Base-by-base conservation (phyloP, 768 basidiomycete species). In the Boletellus emodensis region DNA sequence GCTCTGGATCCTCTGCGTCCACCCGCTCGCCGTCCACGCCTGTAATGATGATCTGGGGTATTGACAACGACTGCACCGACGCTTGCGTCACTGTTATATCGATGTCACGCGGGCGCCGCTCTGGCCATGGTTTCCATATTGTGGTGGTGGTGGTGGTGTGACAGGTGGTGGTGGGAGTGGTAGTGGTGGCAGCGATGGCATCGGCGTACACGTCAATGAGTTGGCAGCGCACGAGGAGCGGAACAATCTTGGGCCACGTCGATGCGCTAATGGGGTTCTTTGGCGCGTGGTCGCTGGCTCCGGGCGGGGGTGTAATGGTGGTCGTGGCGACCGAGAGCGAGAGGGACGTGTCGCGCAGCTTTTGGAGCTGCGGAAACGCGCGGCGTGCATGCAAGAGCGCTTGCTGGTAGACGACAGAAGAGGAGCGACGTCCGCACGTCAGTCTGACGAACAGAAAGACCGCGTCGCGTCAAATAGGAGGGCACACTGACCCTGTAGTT, bases 381-480 rank as follows among this genome's bases (percentile, higher is more conserved):
- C 76, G 71, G 35, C 74, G 72, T 4, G 78, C 81, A 34, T 75
- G 68, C 20, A 71, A 68, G 28, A 84, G 59, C 0, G 82, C 82
- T 67, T 75, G 64, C 81, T 82, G 35, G 30, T 30, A 30, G 8
- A 8, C 8, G 30, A 11, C 4, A 5, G 10, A 30, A 30, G 10
- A 4, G 30, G 30, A 30, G 30, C 30, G 30, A 11, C 18, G 20
- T 13, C 15, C 4, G 3, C 33, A 22, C 15, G 39, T 48, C 30
- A 48, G 37, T 9, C 17, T 15, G 8, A 35, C 13, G 15, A 15
- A 18, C 14, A 8, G 38, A 11, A 14, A 0, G 24, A 30, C 30
- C 7, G 6, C 30, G 30, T 8, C 30, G 10, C 30, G 10, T 30
- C 30, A 30, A 8, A 30, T 30, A 30, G 30, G 30, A 24, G 24